Evolutionary conservation across 129 eudicot genomes (phyloP), one percentile per base, ranked within the genome.

Genomic region (Oenanthe sinensis): DNA sequence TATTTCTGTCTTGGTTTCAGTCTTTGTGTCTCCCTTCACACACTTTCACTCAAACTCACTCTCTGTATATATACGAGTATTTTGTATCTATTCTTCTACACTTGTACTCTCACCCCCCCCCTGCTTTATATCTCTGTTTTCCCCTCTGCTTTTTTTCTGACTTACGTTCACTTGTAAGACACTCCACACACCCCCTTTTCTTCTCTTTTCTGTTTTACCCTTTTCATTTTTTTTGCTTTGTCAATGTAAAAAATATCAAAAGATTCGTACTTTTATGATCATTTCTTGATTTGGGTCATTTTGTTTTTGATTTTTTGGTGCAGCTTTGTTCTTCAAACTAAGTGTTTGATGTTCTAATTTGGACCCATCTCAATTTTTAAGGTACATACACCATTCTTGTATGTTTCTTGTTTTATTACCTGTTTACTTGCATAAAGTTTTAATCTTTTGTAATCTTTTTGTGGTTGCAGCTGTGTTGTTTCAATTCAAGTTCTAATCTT

Each of bases 1-100:
- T 79, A 74, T 20, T 75, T 73, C 85, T 62, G 80, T 60, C 78
- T 42, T 63, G 54, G 80, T 81, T 39, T 70, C 75, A 73, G 71
- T 74, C 75, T 42, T 75, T 74, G 63, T 63, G 46, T 70, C 75
- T 33, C 75, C 79, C 79, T 22, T 62, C 12, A 43, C 52, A 43
- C 62, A 28, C 70, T 65, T 50, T 26, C 62, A 28, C 70, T 65
- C 75, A 68, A 46, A 58, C 50, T 5, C 52, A 48, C 79, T 76
- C 71, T 55, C 36, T 55, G n/a, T 30, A 10, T 73, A 19, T 30
- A 12, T 76, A 15, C 1, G n/a, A n/a, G n/a, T n/a, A n/a, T 33
- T 24, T 36, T 7, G 22, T 33, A 30, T n/a, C 5, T 42, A 19
- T 33, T 3, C 52, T 77, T 4, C 40, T 55, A 22, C 40, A 76